Evolutionary conservation across 2,329 filamentous ascomycete genomes (phyloP), one percentile per base, ranked within the genome.

Genomic region (Aspergillus latus): DNA sequence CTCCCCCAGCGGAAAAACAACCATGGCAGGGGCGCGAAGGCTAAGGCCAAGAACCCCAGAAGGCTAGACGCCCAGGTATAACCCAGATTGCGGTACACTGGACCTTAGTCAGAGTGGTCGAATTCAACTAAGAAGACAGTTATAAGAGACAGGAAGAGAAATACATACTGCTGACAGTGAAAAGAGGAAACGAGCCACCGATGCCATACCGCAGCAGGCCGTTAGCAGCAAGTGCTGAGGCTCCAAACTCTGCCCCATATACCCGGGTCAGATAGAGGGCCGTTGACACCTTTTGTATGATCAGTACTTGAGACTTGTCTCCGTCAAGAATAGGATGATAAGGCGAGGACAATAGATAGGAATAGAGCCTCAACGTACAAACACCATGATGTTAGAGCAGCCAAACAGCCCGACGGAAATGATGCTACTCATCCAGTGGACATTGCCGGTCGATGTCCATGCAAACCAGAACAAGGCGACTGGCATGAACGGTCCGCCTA

Each of bases 401-500:
- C 47, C 47, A 15, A 49, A 49, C 2, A 49, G 21, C 29, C 16
- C 34, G 2, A 28, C 15, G 4, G 34, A 34, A 5, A 49, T 5
- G 11, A 40, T 53, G 10, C 64, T 62, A 6, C 61, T 60, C 16
- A 77, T 74, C 71, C 72, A 80, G 59, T 76, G 76, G 3, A 80
- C 68, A 1, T 62, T 60, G 0, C 67, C 63, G 9, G 66, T 68
- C 11, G 77, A 73, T 0, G 77, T 77, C 78, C 77, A 80, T 1
- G 75, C 77, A 57, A 79, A 80, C 75, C 76, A 78, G 66, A 80
- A 78, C 1, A 80, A 67, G 2, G 75, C 70, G 28, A 75, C 64
- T 0, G 81, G 79, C 8, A 83, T 65, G 1, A 72, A 67, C 37
- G 80, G 68, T n/a, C 76, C 77, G 5, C 80, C 81, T 3, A 83